Conservation (phyloP, 1,284 basidiomycete genomes). For the Heterobasidion annosum region DNA sequence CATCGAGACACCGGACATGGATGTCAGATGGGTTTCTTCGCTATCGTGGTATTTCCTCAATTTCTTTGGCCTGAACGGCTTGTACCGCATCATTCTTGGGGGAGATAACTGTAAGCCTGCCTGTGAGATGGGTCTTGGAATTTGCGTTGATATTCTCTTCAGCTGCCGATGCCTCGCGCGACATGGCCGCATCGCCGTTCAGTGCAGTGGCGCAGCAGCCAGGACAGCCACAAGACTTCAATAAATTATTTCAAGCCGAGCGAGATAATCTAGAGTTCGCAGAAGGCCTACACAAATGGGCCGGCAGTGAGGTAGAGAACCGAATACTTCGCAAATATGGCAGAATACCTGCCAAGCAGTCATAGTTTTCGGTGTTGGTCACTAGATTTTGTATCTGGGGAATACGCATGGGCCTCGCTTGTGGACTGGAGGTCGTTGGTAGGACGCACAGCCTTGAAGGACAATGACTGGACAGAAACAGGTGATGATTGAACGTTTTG, state of each 20-base stretch:
- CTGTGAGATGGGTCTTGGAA: background rate
- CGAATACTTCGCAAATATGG: conserved; percentile 73
- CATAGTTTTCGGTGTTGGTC: conserved; percentile 8
- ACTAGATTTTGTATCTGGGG: background rate
- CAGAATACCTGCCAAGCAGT: conserved; percentile 22
- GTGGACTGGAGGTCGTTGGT: background rate
- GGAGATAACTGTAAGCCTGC: conserved; percentile 73
- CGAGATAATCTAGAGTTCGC: conserved; percentile 90
- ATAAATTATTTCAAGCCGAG: conserved; percentile 88
- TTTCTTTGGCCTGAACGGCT: conserved; percentile 93
- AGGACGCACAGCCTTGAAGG: too few relatives aligned
- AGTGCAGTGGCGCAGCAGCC: conserved; percentile 38
- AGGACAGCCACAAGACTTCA: conserved; percentile 72
- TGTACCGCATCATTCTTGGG: conserved; percentile 91
- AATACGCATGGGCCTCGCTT: background rate
- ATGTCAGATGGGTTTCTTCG: conserved; percentile 98
- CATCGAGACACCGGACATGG: conserved; percentile 93
- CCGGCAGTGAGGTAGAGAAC: conserved; percentile 71
- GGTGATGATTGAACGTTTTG: too few relatives aligned
- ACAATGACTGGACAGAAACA: too few relatives aligned
- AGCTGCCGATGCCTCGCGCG: conserved; percentile 74
- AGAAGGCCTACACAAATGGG: conserved; percentile 78
- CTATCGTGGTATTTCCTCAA: conserved; percentile 99
- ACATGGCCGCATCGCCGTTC: conserved; percentile 68
- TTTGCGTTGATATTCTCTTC: conserved; percentile 1